phyloP scores from a whole-genome alignment of 345 rosid species.

The Linum lewisii region DNA sequence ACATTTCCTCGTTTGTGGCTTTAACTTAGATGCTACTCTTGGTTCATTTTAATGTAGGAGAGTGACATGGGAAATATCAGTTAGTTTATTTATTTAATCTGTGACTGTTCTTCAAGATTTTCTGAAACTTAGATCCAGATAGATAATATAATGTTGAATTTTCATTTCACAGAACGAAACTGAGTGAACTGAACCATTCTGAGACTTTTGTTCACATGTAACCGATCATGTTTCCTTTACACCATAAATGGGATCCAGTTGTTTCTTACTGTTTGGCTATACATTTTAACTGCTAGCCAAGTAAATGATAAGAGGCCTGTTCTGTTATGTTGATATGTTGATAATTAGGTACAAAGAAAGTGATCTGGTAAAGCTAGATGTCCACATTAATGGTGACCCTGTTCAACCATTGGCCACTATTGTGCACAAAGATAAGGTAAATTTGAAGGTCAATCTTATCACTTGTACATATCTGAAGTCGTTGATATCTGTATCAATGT shows the following conservation, averaged over 20 bases:
- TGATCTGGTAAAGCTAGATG: constrained; percentile 76
- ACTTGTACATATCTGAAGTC: background rate
- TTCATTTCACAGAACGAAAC: background rate
- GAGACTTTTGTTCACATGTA: background rate
- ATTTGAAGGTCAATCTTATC: background rate
- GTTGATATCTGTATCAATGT: background rate
- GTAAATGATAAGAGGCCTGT: background rate
- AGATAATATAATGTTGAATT: background rate
- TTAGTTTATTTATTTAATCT: too few relatives aligned
- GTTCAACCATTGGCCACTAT: constrained; percentile 93
- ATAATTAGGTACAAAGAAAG: constrained; percentile 70
- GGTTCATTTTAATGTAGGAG: background rate
- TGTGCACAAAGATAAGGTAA: constrained; percentile 91
- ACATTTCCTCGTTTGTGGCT: too few relatives aligned
- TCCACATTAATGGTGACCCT: constrained; percentile 69
- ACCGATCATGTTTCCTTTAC: background rate
- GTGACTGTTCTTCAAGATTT: background rate
- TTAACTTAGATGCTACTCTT: background rate
- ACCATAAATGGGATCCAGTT: background rate
- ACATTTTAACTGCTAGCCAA: background rate
- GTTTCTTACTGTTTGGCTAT: background rate
- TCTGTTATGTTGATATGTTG: constrained; percentile 12
- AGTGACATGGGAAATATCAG: background rate
- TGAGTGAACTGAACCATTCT: background rate
- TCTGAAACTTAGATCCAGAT: background rate